These are phyloP conservation scores for Telfairia occidentalis DNA, from an alignment of 331 rosid genomes.

Conservation along the genomic window DNA sequence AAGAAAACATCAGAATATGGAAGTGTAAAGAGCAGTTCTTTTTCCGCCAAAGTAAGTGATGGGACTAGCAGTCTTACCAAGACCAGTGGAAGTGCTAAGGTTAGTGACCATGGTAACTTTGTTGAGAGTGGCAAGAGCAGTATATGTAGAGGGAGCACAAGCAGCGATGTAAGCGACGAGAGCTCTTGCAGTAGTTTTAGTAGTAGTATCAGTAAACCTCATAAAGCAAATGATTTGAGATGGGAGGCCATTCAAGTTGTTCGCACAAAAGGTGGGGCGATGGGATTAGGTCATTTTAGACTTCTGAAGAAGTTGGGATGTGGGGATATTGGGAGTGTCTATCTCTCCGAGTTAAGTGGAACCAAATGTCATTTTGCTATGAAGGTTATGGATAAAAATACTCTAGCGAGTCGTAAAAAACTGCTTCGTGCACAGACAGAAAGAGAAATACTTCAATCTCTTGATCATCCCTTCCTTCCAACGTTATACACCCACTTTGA, in stretches of 20 bases:
- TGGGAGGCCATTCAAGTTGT: slow-evolving; percentile 94
- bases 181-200: slow-evolving; percentile 94
- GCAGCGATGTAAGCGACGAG: slow-evolving; percentile 93
- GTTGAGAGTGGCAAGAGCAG: slow-evolving; percentile 95
- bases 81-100: slow-evolving; percentile 82
- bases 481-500: slow-evolving; percentile 89
- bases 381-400: slow-evolving; percentile 98
- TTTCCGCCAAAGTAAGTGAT: slow-evolving; percentile 45
- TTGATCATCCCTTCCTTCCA: slow-evolving; percentile 95
- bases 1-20: slow-evolving; percentile 68
- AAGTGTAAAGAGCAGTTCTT: slow-evolving; percentile 70
- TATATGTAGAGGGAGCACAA: slow-evolving; percentile 86
- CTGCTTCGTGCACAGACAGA: slow-evolving; percentile 97
- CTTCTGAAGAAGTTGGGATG: slow-evolving; percentile 87
- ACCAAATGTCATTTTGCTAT: slow-evolving; percentile 89
- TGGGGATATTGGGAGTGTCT: slow-evolving; percentile 96
- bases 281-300: slow-evolving; percentile 83
- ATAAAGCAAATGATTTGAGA: slow-evolving; percentile 89
- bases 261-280: slow-evolving; percentile 57
- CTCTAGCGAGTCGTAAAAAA: slow-evolving; percentile 84
- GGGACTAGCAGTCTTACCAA: slow-evolving; percentile 10
- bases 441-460: slow-evolving; percentile 82
- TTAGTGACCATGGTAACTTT: slow-evolving; percentile 69
- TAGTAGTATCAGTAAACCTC: slow-evolving; percentile 78
- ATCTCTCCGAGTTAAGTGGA: slow-evolving; percentile 89